Percentiles rank a stretch among this genome's conserved stretches.
Evolutionary conservation across 2,329 filamentous ascomycete genomes (phyloP).

Genomic region (Colletotrichum orbiculare): DNA sequence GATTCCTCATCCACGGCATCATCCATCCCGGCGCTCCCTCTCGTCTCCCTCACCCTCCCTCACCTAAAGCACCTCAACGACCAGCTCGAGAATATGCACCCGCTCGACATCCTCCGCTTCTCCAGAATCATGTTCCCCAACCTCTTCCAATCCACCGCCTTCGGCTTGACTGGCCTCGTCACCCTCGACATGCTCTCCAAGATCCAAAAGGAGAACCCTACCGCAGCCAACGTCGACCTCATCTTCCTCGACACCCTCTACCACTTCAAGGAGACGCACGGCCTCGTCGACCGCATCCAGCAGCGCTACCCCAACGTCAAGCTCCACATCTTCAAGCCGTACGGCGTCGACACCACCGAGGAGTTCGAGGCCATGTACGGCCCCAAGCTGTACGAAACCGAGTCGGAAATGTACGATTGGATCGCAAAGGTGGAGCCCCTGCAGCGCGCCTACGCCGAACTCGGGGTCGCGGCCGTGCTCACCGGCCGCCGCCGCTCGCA

Average conservation of each 20-base stretch:
- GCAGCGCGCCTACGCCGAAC: conserved; percentile 87
- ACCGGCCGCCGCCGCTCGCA: conserved; percentile 93
- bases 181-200: conserved; percentile 89
- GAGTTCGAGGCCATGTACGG: conserved; percentile 89
- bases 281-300: conserved; percentile 79
- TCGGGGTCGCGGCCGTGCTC: conserved; percentile 89
- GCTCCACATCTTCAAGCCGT: conserved; percentile 91
- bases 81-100: conserved; percentile 87
- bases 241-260: conserved; percentile 88
- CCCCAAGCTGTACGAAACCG: conserved; percentile 83
- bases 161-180: conserved; percentile 82
- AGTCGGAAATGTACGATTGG: conserved; percentile 94
- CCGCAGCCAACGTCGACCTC: conserved; percentile 69
- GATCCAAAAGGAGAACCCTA: conserved; percentile 72
- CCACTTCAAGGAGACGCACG: conserved; percentile 82
- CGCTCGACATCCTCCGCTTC: conserved; percentile 93
- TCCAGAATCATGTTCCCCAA: conserved; percentile 90
- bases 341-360: conserved; percentile 75
- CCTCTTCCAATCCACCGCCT: conserved; percentile 88
- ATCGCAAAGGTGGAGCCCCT: conserved; percentile 97
- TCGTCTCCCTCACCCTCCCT: conserved; percentile 85
- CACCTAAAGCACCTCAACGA: conserved; percentile 93
- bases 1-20: conserved; percentile 54
- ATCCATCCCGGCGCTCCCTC: conserved; percentile 75
- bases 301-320: conserved; percentile 81